phyloP scores from a whole-genome alignment of 2,329 filamentous ascomycete species.

The Fusarium euwallaceae region DNA sequence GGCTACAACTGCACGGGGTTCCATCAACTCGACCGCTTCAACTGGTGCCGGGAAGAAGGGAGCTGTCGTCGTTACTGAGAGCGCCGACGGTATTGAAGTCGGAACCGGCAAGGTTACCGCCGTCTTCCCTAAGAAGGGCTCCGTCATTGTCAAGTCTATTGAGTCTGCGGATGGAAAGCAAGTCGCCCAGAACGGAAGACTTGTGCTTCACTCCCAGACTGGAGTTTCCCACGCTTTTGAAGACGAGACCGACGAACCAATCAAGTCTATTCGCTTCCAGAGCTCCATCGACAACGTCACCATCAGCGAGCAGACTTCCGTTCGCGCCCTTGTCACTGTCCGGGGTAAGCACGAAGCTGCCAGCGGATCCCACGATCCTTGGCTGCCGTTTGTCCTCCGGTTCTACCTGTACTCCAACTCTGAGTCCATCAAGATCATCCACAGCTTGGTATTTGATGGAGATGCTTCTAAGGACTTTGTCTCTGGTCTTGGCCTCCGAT shows the following conservation, averaged over 20 bases:
- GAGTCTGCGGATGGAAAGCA: constrained; percentile 56
- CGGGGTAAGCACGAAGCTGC: constrained; percentile 54
- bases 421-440: constrained; percentile 65
- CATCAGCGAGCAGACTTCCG: constrained; percentile 56
- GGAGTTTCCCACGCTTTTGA: constrained; percentile 54
- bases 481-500: constrained; percentile 66
- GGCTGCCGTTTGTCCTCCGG: constrained; percentile 64
- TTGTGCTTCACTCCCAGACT: constrained; percentile 67
- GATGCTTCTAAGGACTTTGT: constrained; percentile 64
- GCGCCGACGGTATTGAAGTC: constrained; percentile 52
- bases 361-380: constrained; percentile 54
- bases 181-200: constrained; percentile 61
- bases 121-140: constrained; percentile 59
- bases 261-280: constrained; percentile 60
- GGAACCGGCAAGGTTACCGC: constrained; percentile 60
- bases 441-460: constrained; percentile 69
- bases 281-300: constrained; percentile 65
- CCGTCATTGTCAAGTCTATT: constrained; percentile 55
- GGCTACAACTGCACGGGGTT: constrained; percentile 19
- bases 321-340: constrained; percentile 60
- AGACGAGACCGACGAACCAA: constrained; percentile 43
- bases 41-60: constrained; percentile 3
- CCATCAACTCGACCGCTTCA: constrained; percentile 29
- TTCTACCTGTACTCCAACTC: constrained; percentile 72
- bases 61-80: constrained; percentile 32